A percentile compares a stretch with the other conserved stretches of the same genome.
phyloP scores from a whole-genome alignment of 2,329 filamentous ascomycete species.

The Fusarium domesticum region DNA sequence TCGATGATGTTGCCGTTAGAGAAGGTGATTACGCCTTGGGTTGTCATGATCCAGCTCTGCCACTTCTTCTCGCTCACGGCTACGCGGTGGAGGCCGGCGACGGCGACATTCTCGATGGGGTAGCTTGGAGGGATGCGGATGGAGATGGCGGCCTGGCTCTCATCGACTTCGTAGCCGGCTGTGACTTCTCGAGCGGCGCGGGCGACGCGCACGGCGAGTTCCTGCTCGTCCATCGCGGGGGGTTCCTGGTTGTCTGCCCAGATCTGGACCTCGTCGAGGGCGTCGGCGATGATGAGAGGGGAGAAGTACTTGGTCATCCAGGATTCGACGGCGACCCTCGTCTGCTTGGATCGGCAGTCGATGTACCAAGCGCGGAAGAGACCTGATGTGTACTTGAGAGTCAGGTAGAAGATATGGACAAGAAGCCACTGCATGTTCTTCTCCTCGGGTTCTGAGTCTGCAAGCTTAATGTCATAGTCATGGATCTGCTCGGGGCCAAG shows the following conservation, averaged over 20 bases:
- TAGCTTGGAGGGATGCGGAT: conserved; percentile 78
- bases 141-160: conserved; percentile 77
- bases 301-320: conserved; percentile 89
- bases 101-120: conserved; percentile 74
- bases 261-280: conserved; percentile 62
- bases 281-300: conserved; percentile 62
- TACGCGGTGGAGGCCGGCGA: conserved; percentile 76
- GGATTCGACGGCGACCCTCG: conserved; percentile 70
- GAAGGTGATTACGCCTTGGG: conserved; percentile 90
- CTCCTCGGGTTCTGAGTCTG: conserved; percentile 60
- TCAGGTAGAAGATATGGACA: conserved; percentile 80
- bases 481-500: conserved; percentile 58
- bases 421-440: conserved; percentile 79
- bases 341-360: conserved; percentile 75
- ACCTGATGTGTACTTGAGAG: conserved; percentile 71
- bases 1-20: conserved; percentile 86
- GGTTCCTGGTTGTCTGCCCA: conserved; percentile 60
- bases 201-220: conserved; percentile 67
- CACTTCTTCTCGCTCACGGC: conserved; percentile 89
- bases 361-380: conserved; percentile 84
- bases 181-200: conserved; percentile 71
- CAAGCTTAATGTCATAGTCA: conserved; percentile 50
- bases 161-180: conserved; percentile 84
- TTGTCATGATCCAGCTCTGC: conserved; percentile 84
- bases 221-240: conserved; percentile 50